These are phyloP conservation scores for Glycine latifolia DNA, from an alignment of 306 rosid species.

Conservation along the genomic window DNA sequence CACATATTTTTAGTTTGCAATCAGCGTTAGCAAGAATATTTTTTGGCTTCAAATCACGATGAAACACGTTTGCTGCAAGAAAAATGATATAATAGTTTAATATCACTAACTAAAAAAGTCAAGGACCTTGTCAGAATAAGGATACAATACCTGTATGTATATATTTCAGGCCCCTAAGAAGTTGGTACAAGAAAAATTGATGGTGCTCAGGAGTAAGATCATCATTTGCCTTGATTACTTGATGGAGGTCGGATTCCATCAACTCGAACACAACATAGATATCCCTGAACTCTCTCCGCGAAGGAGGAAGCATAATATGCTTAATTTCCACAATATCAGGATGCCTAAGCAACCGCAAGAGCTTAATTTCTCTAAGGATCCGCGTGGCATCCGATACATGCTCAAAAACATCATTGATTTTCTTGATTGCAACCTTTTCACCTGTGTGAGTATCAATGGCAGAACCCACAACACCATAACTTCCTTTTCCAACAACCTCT, in stretches of 20 bases:
- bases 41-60: slow-evolving; percentile 98
- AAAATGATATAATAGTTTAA: slow-evolving; percentile 3
- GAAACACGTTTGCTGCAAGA: slow-evolving; percentile 92
- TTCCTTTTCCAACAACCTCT: slow-evolving; percentile 61
- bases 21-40: slow-evolving; percentile 98
- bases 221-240: slow-evolving; percentile 58
- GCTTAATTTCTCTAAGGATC: slow-evolving; percentile 57
- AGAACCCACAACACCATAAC: slow-evolving; percentile 59
- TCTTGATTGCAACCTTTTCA: slow-evolving; percentile 59
- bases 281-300: slow-evolving; percentile 55
- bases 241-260: slow-evolving; percentile 66
- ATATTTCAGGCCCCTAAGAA: slow-evolving; percentile 90
- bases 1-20: slow-evolving; percentile 96
- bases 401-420: slow-evolving; percentile 57
- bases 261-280: slow-evolving; percentile 61
- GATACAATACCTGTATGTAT: slow-evolving; percentile 89
- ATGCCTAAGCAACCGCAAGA: slow-evolving; percentile 54
- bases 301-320: slow-evolving; percentile 64
- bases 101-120: slow-evolving; percentile 13
- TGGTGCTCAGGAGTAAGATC: slow-evolving; percentile 60
- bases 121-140: slow-evolving; percentile 21
- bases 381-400: slow-evolving; percentile 62
- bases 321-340: slow-evolving; percentile 59
- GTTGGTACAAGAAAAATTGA: slow-evolving; percentile 90
- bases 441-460: slow-evolving; percentile 49